Percentiles rank a stretch among this genome's conserved stretches.
Evolutionary conservation across 495 filamentous ascomycete species (phyloP).

Genomic region (Xylaria palmicola): DNA sequence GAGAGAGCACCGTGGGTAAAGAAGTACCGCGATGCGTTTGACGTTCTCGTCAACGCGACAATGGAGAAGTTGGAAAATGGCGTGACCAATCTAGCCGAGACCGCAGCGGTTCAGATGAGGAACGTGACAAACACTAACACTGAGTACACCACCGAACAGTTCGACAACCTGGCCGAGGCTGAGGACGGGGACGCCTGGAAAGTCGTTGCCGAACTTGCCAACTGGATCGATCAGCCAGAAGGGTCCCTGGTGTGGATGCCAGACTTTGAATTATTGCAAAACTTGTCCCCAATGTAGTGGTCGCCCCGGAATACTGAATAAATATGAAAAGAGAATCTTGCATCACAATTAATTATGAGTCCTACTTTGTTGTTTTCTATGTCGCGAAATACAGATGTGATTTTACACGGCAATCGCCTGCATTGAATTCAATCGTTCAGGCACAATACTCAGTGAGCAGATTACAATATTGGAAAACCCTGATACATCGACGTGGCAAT

Average conservation of each 20-base stretch:
- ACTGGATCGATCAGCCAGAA: constrained; percentile 18
- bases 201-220: constrained; percentile 16
- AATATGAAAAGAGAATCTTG: not conserved
- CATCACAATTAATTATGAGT: not conserved
- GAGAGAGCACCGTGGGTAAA: constrained; percentile 53
- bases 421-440: too few species aligned
- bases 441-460: too few species aligned
- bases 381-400: too few species aligned
- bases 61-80: constrained; percentile 48
- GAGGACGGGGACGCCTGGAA: constrained; percentile 19
- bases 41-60: constrained; percentile 52
- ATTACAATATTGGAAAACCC: too few species aligned
- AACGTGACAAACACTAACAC: constrained; percentile 6
- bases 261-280: constrained; percentile 17
- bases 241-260: constrained; percentile 17
- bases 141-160: constrained; percentile 4
- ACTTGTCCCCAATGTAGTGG: constrained; percentile 8
- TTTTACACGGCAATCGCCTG: too few species aligned
- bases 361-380: too few species aligned
- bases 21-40: constrained; percentile 56
- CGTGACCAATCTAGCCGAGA: constrained; percentile 12
- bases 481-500: too few species aligned
- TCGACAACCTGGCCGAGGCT: constrained; percentile 3
- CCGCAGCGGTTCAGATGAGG: constrained; percentile 13
- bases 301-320: not conserved